These are phyloP conservation scores for Citrus glauca DNA, from an alignment of 345 rosid genomes.

Conservation along the genomic window DNA sequence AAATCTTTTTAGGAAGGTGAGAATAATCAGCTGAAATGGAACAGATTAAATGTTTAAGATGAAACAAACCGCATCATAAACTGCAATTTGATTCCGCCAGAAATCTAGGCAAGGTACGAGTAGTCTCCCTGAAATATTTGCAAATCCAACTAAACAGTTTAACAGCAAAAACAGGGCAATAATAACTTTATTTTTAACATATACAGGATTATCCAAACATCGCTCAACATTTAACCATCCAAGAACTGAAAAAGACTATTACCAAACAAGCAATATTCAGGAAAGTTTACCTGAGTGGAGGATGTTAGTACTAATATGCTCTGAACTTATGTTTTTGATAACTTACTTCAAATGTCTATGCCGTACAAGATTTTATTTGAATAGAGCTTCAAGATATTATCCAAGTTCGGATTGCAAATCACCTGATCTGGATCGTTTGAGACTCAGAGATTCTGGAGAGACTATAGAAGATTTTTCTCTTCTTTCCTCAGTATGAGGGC, in stretches of 20 bases:
- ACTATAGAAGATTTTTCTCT: constrained; percentile 5
- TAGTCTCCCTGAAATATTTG: constrained; percentile 59
- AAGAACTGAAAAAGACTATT: neutral
- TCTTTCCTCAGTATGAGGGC: constrained; percentile 15
- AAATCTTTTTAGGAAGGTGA: neutral
- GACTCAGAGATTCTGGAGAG: constrained; percentile 40
- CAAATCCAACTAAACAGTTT: constrained; percentile 16
- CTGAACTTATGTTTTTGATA: neutral
- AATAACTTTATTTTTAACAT: neutral
- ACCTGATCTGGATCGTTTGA: constrained; percentile 63
- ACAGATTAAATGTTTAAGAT: neutral
- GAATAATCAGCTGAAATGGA: neutral
- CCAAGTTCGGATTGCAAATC: constrained; percentile 12
- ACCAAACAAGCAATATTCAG: neutral
- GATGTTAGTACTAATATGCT: neutral
- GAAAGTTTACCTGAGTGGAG: neutral
- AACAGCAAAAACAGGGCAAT: neutral
- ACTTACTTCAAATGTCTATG: neutral
- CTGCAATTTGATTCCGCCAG: constrained; percentile 81
- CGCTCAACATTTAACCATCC: neutral
- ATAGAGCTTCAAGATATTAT: neutral
- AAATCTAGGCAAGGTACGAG: constrained; percentile 66
- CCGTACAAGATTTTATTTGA: neutral
- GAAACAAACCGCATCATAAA: constrained; percentile 60
- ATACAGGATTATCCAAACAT: neutral